These are phyloP conservation scores for Aspergillus niger DNA, from an alignment of 2,329 filamentous ascomycete species.

Conservation along the genomic window DNA sequence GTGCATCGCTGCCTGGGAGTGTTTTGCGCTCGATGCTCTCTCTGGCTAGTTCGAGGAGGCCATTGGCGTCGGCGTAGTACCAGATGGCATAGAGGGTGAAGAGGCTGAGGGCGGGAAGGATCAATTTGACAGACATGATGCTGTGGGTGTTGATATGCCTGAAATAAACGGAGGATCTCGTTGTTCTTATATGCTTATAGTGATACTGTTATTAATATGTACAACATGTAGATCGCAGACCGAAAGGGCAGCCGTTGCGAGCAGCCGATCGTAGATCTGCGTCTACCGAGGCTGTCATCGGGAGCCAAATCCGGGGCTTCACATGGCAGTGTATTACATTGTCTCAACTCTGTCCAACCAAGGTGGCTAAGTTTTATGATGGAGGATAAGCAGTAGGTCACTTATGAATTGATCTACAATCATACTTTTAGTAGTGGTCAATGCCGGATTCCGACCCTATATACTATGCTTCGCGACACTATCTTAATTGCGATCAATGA, in stretches of 20 bases:
- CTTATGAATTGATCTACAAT: no score
- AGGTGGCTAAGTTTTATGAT: no score
- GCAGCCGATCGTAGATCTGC: background rate
- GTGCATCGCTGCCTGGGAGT: slow-evolving; percentile 30
- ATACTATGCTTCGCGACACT: no score
- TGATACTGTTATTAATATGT: background rate
- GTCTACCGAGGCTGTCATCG: background rate
- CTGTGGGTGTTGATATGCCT: no score
- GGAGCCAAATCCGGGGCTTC: background rate
- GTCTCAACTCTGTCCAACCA: no score
- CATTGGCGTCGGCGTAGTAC: slow-evolving; percentile 37
- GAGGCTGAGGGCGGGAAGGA: slow-evolving; percentile 35
- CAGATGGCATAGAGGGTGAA: slow-evolving; percentile 38
- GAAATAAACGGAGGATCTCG: no score
- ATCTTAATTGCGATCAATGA: no score
- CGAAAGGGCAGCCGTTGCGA: background rate
- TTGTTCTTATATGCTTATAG: background rate
- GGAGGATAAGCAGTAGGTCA: no score
- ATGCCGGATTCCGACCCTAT: no score
- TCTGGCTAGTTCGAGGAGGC: slow-evolving; percentile 25
- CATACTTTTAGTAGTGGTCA: no score
- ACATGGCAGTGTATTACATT: background rate
- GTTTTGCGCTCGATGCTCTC: slow-evolving; percentile 26
- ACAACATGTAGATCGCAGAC: background rate
- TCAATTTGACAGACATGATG: slow-evolving; percentile 25